Conservation (phyloP, 2,329 filamentous ascomycete genomes). For the Penicillium sp. region DNA sequence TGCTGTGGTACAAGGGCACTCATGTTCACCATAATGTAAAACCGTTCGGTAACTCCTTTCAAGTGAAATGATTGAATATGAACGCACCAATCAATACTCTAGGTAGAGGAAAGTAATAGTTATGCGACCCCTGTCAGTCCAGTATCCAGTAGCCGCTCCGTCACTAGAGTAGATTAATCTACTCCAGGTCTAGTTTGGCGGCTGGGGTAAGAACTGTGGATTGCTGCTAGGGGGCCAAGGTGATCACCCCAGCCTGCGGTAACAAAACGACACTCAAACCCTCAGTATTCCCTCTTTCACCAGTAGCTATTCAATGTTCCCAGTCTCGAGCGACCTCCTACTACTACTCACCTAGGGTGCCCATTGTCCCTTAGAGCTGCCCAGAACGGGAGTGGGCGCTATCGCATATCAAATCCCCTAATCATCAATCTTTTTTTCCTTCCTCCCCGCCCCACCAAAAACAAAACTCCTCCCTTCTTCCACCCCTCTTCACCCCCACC, state of each 20-base stretch:
- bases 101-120: too few species aligned
- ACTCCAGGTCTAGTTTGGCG: background rate
- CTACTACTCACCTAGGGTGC: background rate
- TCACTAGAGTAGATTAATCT: background rate
- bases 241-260: too few species aligned
- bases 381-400: constrained; percentile 4
- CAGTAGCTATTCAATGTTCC: too few species aligned
- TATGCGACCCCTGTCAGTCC: background rate
- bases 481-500: constrained; percentile 22
- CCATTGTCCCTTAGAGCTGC: background rate
- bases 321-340: background rate
- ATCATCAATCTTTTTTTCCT: constrained; percentile 33
- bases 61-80: too few species aligned
- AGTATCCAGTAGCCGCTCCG: background rate
- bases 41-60: too few species aligned
- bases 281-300: too few species aligned
- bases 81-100: too few species aligned
- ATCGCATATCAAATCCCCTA: constrained; percentile 30
- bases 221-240: too few species aligned
- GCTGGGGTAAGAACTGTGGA: too few species aligned
- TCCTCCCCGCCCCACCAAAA: constrained; percentile 36
- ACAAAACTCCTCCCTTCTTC: constrained; percentile 31
- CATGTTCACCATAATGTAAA: too few species aligned
- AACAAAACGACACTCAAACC: background rate
- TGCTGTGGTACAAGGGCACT: too few species aligned